Evolutionary conservation across 2,329 filamentous ascomycete genomes (phyloP).

Genomic region (Lachnum nothofagi): DNA sequence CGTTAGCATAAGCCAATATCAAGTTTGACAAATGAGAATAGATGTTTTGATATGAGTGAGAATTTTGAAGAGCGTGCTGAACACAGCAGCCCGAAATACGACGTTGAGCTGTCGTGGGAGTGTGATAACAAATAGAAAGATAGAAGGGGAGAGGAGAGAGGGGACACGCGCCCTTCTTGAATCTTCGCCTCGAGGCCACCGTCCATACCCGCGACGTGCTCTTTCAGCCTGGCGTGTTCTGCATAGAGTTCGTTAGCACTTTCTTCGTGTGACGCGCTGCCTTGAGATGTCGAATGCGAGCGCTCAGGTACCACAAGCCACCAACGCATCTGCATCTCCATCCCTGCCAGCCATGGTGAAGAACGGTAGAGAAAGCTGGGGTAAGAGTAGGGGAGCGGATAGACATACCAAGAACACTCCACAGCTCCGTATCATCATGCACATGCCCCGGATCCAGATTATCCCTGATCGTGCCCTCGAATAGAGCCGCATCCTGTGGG

Average conservation of each 20-base stretch:
- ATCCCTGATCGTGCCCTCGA: conserved; percentile 87
- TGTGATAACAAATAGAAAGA: too few species aligned
- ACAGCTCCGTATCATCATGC: conserved; percentile 93
- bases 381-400: too few species aligned
- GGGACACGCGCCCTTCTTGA: conserved; percentile 75
- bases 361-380: conserved; percentile 1
- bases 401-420: conserved; percentile 84
- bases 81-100: conserved; percentile 1
- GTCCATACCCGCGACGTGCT: conserved; percentile 79
- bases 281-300: conserved; percentile 24
- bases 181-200: conserved; percentile 86
- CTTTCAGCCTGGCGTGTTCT: conserved; percentile 92
- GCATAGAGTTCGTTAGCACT: conserved; percentile 36
- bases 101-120: conserved; percentile 3
- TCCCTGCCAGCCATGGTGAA: too few species aligned
- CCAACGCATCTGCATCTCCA: conserved; percentile 3
- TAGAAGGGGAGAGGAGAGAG: too few species aligned
- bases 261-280: conserved; percentile 25
- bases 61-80: conserved; percentile 6
- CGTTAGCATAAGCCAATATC: conserved; percentile 2
- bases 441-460: conserved; percentile 93
- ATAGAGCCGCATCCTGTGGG: conserved; percentile 92
- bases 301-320: conserved; percentile 25
- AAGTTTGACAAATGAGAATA: background rate
- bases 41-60: conserved; percentile 7